phyloP scores from a whole-genome alignment of 2,329 filamentous ascomycete genomes.

The Aspergillaceae sp. region DNA sequence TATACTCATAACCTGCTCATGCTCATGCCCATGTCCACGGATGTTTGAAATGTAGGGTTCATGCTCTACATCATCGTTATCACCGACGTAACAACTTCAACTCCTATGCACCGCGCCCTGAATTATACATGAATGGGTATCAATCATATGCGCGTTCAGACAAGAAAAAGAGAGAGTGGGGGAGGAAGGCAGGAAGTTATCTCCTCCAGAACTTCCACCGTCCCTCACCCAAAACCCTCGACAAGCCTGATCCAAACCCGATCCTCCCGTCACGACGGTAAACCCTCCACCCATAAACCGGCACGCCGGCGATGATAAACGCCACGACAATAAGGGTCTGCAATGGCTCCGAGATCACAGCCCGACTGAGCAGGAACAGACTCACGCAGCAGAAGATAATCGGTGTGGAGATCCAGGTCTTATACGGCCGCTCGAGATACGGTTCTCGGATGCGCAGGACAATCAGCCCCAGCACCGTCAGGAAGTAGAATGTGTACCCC shows the following conservation, averaged over 20 bases:
- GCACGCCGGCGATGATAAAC: conserved; percentile 75
- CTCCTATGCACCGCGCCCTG: too few relatives aligned
- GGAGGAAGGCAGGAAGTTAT: not conserved
- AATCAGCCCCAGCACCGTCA: conserved; percentile 88
- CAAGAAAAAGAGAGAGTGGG: conserved; percentile 1
- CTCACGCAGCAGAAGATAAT: conserved; percentile 98
- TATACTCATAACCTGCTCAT: not conserved
- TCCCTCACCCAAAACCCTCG: too few relatives aligned
- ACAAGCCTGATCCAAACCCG: conserved; percentile 13
- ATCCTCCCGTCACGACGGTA: conserved; percentile 49
- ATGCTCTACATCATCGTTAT: too few relatives aligned
- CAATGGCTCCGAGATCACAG: conserved; percentile 80
- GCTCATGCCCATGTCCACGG: not conserved
- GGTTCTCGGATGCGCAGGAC: conserved; percentile 82
- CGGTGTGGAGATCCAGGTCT: conserved; percentile 92
- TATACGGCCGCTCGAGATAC: conserved; percentile 78
- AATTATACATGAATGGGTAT: conserved; percentile 18
- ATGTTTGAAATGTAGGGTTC: too few relatives aligned
- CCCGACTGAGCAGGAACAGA: conserved; percentile 78
- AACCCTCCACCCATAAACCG: conserved; percentile 83
- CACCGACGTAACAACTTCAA: too few relatives aligned
- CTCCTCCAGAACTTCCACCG: conserved; percentile 35
- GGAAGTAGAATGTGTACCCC: conserved; percentile 94
- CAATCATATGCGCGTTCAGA: conserved; percentile 10
- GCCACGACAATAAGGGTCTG: conserved; percentile 81